A percentile compares a stretch with the other conserved stretches of the same genome.
phyloP scores from a whole-genome alignment of 2,329 filamentous ascomycete genomes.

The Emmonsiellopsis sp. region DNA sequence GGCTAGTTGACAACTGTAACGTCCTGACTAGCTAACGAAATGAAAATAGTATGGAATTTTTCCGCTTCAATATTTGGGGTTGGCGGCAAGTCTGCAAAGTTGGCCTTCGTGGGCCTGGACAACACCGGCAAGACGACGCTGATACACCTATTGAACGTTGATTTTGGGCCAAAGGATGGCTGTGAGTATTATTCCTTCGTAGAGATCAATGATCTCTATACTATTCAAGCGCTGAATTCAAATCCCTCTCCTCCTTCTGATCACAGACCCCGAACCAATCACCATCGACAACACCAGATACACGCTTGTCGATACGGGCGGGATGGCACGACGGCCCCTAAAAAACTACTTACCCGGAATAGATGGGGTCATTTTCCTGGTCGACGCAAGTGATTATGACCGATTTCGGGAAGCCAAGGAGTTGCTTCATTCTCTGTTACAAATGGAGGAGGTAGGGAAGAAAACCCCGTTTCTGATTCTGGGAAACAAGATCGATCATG shows the following conservation, averaged over 20 bases:
- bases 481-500: background rate
- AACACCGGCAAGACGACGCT: background rate
- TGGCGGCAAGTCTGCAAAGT: background rate
- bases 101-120: background rate
- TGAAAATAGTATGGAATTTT: background rate
- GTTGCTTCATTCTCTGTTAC: background rate
- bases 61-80: background rate
- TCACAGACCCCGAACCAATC: too few species aligned
- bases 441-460: background rate
- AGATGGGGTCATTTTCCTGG: background rate
- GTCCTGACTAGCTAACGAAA: background rate
- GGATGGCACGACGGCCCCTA: background rate
- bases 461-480: background rate
- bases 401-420: background rate
- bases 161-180: background rate
- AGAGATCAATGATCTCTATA: too few species aligned
- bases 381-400: background rate
- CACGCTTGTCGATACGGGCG: background rate
- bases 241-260: too few species aligned
- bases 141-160: background rate
- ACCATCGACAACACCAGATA: background rate
- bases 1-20: too few species aligned
- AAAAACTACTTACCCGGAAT: background rate
- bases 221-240: too few species aligned
- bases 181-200: background rate